Base-by-base conservation (phyloP, 805 yeast genomes). In the Yarrowia sp. region DNA sequence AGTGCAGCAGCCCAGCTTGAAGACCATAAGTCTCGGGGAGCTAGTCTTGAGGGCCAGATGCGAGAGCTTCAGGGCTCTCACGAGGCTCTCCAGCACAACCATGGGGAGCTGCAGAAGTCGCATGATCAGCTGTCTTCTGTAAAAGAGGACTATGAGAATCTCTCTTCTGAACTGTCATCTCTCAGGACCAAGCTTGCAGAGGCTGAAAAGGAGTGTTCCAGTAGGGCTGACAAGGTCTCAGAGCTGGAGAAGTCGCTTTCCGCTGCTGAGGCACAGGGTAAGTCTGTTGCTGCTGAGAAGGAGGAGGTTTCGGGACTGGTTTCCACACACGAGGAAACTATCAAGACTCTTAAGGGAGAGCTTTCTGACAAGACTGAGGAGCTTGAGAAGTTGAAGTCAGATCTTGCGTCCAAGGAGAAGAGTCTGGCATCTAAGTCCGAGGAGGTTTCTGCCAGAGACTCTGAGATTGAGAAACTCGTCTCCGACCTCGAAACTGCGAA, bases 401-500 rank as follows among this genome's bases (percentile, higher is more conserved):
- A 26, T 26, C 33, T 46, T 16, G 49, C 38, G 2, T 8, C 28
- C 30, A 38, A 22, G 46, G 61, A 32, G 24, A 38, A 59, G 38
- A 66, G 41, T 2, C 12, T 64, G 40, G n/a, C 43, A 16, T 12
- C 44, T 26, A 63, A 38, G 65, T 24, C 40, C 21, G 32, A 63
- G 35, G 64, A 32, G 22, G 22, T 63, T 4, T n/a, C 54, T 11
- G 81, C 79, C 32, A 81, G 79, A 68, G 78, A 83, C 9, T 74
- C 76, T 16, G 68, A 67, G 9, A 69, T 84, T 16, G 87, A 84
- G 66, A 78, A 73, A 6, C 70, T 73, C 44, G 68, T 67, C 30
- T 22, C 67, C 7, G 67, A 70, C 11, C 40, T 70, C n/a, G 66
- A 63, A 19, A 49, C 41, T 11, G 59, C 59, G 12, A 58, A 43